Conservation (phyloP, 1,284 basidiomycete genomes). For the Hemileia vastatrix region DNA sequence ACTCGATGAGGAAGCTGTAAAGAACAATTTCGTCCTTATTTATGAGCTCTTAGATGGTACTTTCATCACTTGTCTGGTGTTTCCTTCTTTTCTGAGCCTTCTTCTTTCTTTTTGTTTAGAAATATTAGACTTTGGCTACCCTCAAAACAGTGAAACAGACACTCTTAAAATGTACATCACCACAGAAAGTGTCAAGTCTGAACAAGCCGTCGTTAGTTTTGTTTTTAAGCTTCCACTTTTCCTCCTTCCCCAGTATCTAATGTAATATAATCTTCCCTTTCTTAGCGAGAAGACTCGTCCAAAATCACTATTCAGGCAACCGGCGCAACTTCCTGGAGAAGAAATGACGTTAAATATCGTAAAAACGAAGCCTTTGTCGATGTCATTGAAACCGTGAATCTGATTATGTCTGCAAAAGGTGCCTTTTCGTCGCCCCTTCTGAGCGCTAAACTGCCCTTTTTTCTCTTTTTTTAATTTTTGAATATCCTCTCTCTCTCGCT, state of each 20-base stretch:
- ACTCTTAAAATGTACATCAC: slow-evolving; percentile 97
- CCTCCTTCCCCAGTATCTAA: slow-evolving; percentile 1
- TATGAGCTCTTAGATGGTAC: slow-evolving; percentile 89
- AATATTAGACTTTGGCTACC: slow-evolving; percentile 97
- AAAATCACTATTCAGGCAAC: slow-evolving; percentile 96
- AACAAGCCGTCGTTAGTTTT: slow-evolving; percentile 59
- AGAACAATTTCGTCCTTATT: slow-evolving; percentile 97
- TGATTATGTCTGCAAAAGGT: slow-evolving; percentile 95
- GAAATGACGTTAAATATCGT: slow-evolving; percentile 90
- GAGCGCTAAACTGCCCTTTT: not conserved
- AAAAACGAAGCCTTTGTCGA: slow-evolving; percentile 99
- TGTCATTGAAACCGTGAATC: slow-evolving; percentile 90
- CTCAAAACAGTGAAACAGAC: slow-evolving; percentile 97
- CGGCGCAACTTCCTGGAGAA: slow-evolving; percentile 83
- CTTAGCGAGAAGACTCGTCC: slow-evolving; percentile 75
- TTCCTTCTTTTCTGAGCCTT: not conserved
- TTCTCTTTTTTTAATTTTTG: not conserved
- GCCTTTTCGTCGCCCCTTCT: slow-evolving; percentile 26
- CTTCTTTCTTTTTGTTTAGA: slow-evolving; percentile 51
- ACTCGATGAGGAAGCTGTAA: slow-evolving; percentile 92
- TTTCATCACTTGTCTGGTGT: not conserved
- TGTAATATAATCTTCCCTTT: not conserved
- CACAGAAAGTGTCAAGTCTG: slow-evolving; percentile 85
- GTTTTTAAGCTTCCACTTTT: not conserved
- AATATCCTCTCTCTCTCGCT: not conserved